phyloP scores from a whole-genome alignment of 140 eudicot genomes.

The Anethum foeniculum region DNA sequence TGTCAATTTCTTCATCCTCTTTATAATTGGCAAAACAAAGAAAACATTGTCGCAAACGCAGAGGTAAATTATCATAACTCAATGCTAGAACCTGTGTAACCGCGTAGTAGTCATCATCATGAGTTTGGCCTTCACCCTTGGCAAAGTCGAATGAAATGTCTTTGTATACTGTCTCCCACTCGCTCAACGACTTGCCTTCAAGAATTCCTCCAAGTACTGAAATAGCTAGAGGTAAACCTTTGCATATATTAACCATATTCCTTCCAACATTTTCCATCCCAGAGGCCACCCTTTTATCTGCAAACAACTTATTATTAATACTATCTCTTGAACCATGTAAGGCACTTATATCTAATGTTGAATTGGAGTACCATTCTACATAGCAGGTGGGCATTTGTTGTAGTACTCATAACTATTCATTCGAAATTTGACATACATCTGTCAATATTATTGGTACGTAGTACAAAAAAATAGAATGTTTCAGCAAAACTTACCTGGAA shows the following conservation, averaged over 20 bases:
- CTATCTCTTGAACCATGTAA: neutral
- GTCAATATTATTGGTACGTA: neutral
- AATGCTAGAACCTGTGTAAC: neutral
- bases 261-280: conserved; percentile 9
- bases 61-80: conserved; percentile 10
- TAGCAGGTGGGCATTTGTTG: too few relatives aligned
- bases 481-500: neutral
- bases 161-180: conserved; percentile 16
- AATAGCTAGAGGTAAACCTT: conserved; percentile 11
- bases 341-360: neutral
- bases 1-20: neutral
- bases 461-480: neutral
- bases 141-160: conserved; percentile 1
- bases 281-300: neutral
- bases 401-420: neutral
- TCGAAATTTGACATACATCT: neutral
- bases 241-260: conserved; percentile 17
- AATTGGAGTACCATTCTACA: too few relatives aligned
- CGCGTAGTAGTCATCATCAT: neutral
- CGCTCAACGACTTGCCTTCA: neutral
- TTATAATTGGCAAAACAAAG: conserved; percentile 2
- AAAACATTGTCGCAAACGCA: neutral
- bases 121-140: conserved; percentile 7
- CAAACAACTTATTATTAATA: neutral
- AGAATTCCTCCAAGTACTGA: conserved; percentile 14